Base-by-base conservation (phyloP, 179 eudicot species). In the Monotropa hypopitys region DNA sequence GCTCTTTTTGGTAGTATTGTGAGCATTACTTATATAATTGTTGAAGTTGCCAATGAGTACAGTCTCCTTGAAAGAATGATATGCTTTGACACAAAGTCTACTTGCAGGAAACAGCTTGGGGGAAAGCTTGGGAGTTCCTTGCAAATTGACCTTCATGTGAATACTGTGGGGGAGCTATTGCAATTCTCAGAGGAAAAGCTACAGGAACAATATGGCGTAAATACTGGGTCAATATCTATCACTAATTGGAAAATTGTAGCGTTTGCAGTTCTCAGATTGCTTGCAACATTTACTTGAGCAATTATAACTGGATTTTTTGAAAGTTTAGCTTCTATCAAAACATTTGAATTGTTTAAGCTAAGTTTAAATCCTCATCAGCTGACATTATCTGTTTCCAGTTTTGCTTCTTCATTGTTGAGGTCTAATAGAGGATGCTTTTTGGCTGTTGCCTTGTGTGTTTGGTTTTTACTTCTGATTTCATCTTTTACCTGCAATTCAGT, bases 51-150 rank as follows among this genome's bases (percentile, higher is more conserved):
- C 61, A 38, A 18, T 61, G 49, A 46, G 15, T 47, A 30, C 43
- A 61, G 33, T 23, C 76, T 49, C 51, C 13, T 28, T 50, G 7
- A 62, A 72, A n/a, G 33, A 50, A 33, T 49, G 13, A 49, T 43
- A 21, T 73, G 50, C 13, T 69, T 63, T 46, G 26, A 82, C 12
- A 65, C 70, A 49, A 74, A 20, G 9, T 47, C 72, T 47, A 47
- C 76, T 79, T 78, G 54, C 85, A 94, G 98, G 98, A 94, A 94
- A 78, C 98, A 94, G 76, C 96, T 94, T 56, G 98, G 98, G 42
- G 98, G 98, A 74, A 94, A 94, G 88, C 97, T 94, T 50, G 98
- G 98, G 62, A 90, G 88, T 78, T 87, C 97, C 79, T 84, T 92
- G 84, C 91, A 87, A 84, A 84, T 46, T 80, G 94, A 92, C 79